Base-by-base conservation (phyloP, 2,329 filamentous ascomycete genomes). In the Xylaria sp. region DNA sequence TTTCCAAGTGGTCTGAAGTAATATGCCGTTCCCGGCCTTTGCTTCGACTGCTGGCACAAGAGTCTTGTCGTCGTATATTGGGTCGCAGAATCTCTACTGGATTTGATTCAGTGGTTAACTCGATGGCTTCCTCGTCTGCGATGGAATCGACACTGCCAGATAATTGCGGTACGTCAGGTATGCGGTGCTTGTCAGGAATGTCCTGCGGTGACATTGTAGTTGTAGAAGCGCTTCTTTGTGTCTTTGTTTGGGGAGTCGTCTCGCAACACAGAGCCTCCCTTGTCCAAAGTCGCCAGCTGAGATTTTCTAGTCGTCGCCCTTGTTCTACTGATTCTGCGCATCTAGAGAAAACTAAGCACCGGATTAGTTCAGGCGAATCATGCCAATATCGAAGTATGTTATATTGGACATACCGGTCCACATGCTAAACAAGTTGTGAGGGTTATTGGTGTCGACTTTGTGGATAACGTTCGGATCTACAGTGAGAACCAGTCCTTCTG, bases 231-330 rank as follows among this genome's bases (percentile, higher is more conserved):
- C 81, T 76, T 2, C 81, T 74, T 16, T 81, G 77, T 44, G 85
- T 80, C 64, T 86, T 82, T 75, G 86, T 84, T 74, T 86, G 84
- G 68, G 86, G 84, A 47, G 87, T 58, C n/a, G 63, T 87, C 71
- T 93, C 91, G 81, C 92, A 94, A 82, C 94, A 97, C 76, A 97
- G 93, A 12, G 93, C 95, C 79, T 98, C 94, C 76, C 94, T 88
- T 76, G 93, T 97, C 95, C 94, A 98, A 70, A 98, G 84, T 76
- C 96, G 87, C 96, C 96, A 98, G 79, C 92, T 97, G 71, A 99
- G 85, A 83, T 99, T 98, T 81, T 98, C 96, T 79, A 98, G 85
- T 77, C 96, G 88, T 78, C 93, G 90, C 66, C 96, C 96, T 81
- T 98, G 92, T 79, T 97, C 93, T 79, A 98, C 91, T 61, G 94